Conservation (phyloP, 1,284 basidiomycete species). For the Cryptococcus maquisensis region DNA sequence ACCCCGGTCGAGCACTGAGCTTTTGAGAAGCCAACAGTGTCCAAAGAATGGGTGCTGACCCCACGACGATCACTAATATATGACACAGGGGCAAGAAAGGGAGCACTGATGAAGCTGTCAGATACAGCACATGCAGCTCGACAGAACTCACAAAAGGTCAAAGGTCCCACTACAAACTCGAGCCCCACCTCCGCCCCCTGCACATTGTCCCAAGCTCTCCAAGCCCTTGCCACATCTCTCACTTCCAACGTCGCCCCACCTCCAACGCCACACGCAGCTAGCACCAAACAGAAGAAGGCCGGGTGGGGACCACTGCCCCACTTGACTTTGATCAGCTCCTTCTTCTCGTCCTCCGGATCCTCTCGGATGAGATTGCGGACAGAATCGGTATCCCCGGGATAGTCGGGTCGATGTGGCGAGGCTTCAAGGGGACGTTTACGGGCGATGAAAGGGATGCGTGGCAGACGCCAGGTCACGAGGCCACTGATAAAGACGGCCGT, state of each 20-base stretch:
- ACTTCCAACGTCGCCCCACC: constrained; percentile 6
- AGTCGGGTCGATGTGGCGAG: neutral
- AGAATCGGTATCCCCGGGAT: neutral
- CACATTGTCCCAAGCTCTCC: constrained; percentile 6
- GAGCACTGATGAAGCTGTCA: constrained; percentile 1
- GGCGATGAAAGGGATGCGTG: neutral
- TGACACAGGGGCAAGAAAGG: constrained; percentile 6
- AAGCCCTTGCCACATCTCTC: constrained; percentile 6
- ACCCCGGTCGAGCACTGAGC: neutral
- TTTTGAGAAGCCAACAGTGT: neutral
- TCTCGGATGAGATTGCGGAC: neutral
- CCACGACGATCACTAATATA: constrained; percentile 4
- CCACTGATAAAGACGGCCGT: constrained; percentile 2
- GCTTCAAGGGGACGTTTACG: neutral
- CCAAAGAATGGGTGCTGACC: neutral
- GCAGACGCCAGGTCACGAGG: constrained; percentile 2
- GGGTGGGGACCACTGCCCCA: constrained; percentile 2
- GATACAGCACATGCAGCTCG: neutral
- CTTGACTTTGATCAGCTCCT: neutral
- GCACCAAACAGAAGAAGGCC: constrained; percentile 7
- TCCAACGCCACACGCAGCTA: constrained; percentile 4
- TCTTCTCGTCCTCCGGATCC: neutral
- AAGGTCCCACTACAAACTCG: constrained; percentile 5
- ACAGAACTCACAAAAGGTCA: constrained; percentile 15
- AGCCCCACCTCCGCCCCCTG: constrained; percentile 11